Evolutionary conservation across 495 filamentous ascomycete species (phyloP).

Genomic region (Neurospora cerealis): DNA sequence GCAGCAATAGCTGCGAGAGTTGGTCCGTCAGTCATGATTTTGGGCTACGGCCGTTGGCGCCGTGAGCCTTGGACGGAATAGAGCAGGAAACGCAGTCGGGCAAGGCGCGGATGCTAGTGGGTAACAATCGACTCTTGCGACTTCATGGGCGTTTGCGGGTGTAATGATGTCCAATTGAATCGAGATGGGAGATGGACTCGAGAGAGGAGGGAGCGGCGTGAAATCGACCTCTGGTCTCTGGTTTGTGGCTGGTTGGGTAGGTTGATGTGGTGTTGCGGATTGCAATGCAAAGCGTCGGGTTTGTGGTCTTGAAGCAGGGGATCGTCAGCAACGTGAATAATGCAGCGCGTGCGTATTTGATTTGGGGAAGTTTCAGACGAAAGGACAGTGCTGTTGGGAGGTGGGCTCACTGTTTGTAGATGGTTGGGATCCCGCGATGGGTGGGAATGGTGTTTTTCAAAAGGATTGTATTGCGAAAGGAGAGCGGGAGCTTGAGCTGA

Average conservation of each 20-base stretch:
- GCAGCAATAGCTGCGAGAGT: constrained; percentile 52
- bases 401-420: not conserved
- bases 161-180: not conserved
- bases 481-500: not conserved
- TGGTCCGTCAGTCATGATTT: constrained; percentile 48
- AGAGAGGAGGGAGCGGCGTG: not conserved
- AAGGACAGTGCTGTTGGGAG: not conserved
- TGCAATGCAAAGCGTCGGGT: not conserved
- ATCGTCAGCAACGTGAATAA: not conserved
- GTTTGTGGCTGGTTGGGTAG: not conserved
- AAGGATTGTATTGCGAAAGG: not conserved
- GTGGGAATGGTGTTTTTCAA: not conserved
- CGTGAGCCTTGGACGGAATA: constrained; percentile 11
- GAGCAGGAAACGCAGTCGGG: not conserved
- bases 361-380: not conserved
- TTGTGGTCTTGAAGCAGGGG: not conserved
- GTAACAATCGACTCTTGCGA: not conserved
- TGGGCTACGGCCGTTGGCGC: constrained; percentile 7
- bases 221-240: not conserved
- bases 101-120: not conserved
- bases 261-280: not conserved
- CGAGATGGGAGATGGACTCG: not conserved
- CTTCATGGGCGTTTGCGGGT: constrained; percentile 1
- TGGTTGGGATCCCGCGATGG: not conserved
- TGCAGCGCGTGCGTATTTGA: not conserved